Base-by-base conservation (phyloP, 2,329 filamentous ascomycete genomes). In the Ceratocystis destructans region DNA sequence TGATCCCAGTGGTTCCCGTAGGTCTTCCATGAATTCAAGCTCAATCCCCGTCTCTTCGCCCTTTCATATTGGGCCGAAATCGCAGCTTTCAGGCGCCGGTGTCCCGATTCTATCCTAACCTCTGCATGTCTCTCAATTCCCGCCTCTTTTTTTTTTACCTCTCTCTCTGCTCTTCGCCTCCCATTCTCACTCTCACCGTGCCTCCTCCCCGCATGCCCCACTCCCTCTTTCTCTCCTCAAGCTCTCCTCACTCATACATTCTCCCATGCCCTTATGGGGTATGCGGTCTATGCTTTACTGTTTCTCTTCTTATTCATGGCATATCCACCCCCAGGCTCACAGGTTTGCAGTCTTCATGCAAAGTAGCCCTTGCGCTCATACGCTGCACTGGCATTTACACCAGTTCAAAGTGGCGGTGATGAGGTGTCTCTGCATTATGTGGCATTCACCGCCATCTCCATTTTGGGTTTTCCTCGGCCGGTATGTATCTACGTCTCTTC, bases 381-480 rank as follows among this genome's bases (percentile, higher is more conserved):
- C 20, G 20, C 28, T 31, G 33, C 25, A 31, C 28, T 33, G 53
- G 53, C 53, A 59, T 59, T 25, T 31, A 37, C 53, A 59, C 25
- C 28, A 22, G 53, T 37, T 25, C 53, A 59, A 59, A 59, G 53
- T 59, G 53, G 53, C 53, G 53, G 53, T 59, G 53, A 59, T 59
- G 53, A 59, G 53, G 53, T 59, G 53, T 33, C 53, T 17, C 53
- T 33, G 25, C 53, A 25, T 59, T 17, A 17, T 33, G 15, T 59
- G 28, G 53, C 53, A 59, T 59, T 59, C 53, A 59, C 53, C 53
- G 53, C 53, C 28, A 59, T 59, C 53, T 59, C 15, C 17, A 50
- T 33, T 59, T 2, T 59, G 10, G 17, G 1, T 33, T 12, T 20
- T 4, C 53, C 15, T 31, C n/a, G 5, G 22, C 25, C 17, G 46